Conservation (phyloP, 2,329 filamentous ascomycete species). For the Emergomyces africanus region DNA sequence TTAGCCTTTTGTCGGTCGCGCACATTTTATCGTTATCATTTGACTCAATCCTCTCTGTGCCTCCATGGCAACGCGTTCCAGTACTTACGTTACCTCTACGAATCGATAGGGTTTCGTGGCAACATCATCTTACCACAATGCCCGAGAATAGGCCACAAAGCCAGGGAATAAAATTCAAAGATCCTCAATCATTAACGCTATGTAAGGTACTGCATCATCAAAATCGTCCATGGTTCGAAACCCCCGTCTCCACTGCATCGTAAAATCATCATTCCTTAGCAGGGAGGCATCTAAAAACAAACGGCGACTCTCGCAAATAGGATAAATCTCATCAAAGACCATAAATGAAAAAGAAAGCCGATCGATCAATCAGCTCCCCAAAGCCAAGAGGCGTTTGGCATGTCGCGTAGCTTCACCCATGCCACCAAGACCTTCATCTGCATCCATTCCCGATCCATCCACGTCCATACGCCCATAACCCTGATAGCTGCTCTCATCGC, state of each 20-base stretch:
- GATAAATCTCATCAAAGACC: not conserved
- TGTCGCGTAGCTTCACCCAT: conserved; percentile 14
- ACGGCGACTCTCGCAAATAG: not conserved
- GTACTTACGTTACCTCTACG: not conserved
- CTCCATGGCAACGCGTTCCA: not conserved
- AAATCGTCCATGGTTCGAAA: not conserved
- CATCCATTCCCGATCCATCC: conserved; percentile 24
- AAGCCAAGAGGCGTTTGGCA: conserved; percentile 23
- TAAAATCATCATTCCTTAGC: too few species aligned
- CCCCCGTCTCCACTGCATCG: too few species aligned
- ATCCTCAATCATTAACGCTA: not conserved
- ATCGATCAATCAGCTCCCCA: conserved; percentile 18
- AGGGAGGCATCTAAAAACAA: not conserved
- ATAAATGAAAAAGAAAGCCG: not conserved
- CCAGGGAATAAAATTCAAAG: not conserved
- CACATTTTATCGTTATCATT: not conserved
- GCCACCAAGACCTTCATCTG: conserved; percentile 19
- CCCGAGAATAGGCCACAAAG: not conserved
- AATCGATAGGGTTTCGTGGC: not conserved
- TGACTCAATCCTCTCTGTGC: not conserved
- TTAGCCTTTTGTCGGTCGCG: not conserved
- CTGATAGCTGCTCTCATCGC: conserved; percentile 6
- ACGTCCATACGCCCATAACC: conserved; percentile 2
- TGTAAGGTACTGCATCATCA: not conserved
- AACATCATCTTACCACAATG: not conserved